Evolutionary conservation across 2,329 filamentous ascomycete species (phyloP), one percentile per base, ranked within the genome.

Genomic region (Trichoderma citrinoviride): DNA sequence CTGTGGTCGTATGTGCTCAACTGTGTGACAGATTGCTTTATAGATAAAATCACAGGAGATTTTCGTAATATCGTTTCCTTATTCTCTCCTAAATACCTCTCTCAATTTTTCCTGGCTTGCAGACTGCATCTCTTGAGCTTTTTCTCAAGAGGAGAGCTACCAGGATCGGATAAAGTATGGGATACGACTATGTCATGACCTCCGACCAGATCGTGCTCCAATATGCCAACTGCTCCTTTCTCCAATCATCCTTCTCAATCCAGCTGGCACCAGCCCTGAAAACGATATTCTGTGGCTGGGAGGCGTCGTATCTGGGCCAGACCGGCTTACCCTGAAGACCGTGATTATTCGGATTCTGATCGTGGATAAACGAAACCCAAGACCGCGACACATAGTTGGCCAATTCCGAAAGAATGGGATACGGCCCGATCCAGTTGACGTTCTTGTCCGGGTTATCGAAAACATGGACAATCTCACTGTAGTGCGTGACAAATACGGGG

Each of bases 361-460:
- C 57, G 4, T 61, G 57, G 7, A 61, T 43, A 8, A 61, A 61
- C 2, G 57, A 52, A 23, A 61, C 29, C 57, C 57, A 61, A 52
- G 46, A 29, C 7, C 57, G 57, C 14, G 57, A 61, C 23, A 61
- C 57, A 6, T 52, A 61, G 6, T 25, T 43, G 47, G 57, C 57
- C 25, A 61, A 8, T 12, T 61, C 43, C 14, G 57, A 61, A 33
- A 61, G 50, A 33, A 61, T 61, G 17, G 57, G 57, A 61, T 61
- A 61, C 7, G 57, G 57, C 12, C 57, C 57, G 29, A 61, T 61
- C 46, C 46, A 61, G 37, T 61, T 61, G 57, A 61, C 57, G 15
- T 61, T 61, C 7, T 61, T 61, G 23, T 61, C 57, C n/a, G 57
- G 57, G 33, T 61, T 61, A 50, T 61, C 57, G n/a, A 61, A 61